These are phyloP conservation scores for Globisporangium nagaii DNA, from an alignment of 352 stramenopile genomes.

Conservation along the genomic window DNA sequence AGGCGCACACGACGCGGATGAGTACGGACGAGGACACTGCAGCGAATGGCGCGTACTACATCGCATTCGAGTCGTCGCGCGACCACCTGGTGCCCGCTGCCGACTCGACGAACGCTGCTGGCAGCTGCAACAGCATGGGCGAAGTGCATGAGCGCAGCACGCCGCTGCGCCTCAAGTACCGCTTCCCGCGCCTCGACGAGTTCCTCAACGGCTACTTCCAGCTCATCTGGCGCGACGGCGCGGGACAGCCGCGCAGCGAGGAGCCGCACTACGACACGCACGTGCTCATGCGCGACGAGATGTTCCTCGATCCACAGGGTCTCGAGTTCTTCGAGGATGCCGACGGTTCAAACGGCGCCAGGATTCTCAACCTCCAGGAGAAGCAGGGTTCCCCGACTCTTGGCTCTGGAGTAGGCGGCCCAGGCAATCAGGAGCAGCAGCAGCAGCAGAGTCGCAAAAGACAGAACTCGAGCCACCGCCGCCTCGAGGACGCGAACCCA, in stretches of 20 bases:
- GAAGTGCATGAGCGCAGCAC: slow-evolving; percentile 34
- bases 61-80: slow-evolving; percentile 35
- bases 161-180: slow-evolving; percentile 39
- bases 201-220: slow-evolving; percentile 63
- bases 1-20: too few relatives aligned
- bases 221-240: slow-evolving; percentile 43
- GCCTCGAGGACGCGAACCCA: slow-evolving; percentile 18
- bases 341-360: not conserved
- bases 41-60: slow-evolving; percentile 21
- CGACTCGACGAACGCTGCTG: slow-evolving; percentile 1
- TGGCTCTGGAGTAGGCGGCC: not conserved
- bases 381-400: not conserved
- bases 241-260: slow-evolving; percentile 39
- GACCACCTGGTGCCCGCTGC: slow-evolving; percentile 23
- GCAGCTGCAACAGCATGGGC: slow-evolving; percentile 14
- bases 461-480: not conserved
- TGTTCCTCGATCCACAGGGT: slow-evolving; percentile 24
- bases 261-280: slow-evolving; percentile 44
- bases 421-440: not conserved
- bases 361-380: slow-evolving; percentile 10
- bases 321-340: slow-evolving; percentile 1
- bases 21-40: not conserved
- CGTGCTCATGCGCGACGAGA: slow-evolving; percentile 36
- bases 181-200: slow-evolving; percentile 28
- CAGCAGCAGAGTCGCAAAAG: too few relatives aligned